phyloP scores from a whole-genome alignment of 2,329 filamentous ascomycete species.

The Botryotinia narcissicola region DNA sequence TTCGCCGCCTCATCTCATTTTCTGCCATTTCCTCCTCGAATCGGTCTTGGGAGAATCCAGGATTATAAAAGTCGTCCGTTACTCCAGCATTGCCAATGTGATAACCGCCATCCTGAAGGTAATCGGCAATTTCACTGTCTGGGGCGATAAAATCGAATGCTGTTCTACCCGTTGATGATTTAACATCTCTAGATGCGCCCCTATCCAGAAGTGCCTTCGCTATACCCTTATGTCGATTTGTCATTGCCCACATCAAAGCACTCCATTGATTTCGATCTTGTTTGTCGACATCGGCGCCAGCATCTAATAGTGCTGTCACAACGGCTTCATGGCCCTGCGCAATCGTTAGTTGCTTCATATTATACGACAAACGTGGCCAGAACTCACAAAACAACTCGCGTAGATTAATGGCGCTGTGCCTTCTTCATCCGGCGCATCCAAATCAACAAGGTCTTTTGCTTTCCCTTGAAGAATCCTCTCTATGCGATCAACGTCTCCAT shows the following conservation, averaged over 20 bases:
- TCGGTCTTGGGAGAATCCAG: constrained; percentile 85
- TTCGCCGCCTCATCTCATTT: constrained; percentile 88
- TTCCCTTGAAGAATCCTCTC: constrained; percentile 71
- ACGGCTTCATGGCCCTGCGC: constrained; percentile 80
- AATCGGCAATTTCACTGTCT: constrained; percentile 94
- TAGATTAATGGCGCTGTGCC: constrained; percentile 97
- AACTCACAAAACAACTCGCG: constrained; percentile 88
- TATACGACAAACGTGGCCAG: background rate
- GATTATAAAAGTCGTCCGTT: constrained; percentile 88
- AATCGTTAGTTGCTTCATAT: constrained; percentile 23
- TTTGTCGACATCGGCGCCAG: constrained; percentile 84
- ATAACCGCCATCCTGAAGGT: constrained; percentile 92
- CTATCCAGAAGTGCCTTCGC: constrained; percentile 90
- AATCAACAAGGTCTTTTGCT: constrained; percentile 73
- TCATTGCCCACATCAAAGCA: constrained; percentile 99
- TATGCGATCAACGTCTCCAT: constrained; percentile 84
- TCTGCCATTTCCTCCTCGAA: constrained; percentile 98
- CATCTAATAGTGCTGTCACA: constrained; percentile 77
- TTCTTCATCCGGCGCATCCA: constrained; percentile 88
- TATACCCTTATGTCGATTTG: constrained; percentile 93
- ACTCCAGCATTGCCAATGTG: constrained; percentile 77
- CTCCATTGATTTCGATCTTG: constrained; percentile 98
- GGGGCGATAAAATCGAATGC: constrained; percentile 95
- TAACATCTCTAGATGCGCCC: constrained; percentile 91
- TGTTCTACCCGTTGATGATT: constrained; percentile 88